phyloP scores from a whole-genome alignment of 805 yeast species.

The Saccharomycopsis malanga region DNA sequence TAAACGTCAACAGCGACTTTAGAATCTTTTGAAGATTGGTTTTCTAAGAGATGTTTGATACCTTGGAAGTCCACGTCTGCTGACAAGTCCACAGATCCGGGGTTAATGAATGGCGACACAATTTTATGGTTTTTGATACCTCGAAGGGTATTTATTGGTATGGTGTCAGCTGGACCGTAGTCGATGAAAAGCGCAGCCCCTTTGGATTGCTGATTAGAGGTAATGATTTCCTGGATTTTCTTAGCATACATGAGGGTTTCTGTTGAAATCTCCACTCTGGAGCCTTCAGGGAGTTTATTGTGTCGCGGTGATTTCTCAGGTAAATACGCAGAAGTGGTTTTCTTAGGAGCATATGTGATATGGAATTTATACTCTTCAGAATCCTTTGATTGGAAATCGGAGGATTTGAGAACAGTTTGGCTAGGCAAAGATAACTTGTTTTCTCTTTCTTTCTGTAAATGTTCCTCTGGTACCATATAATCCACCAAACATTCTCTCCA shows the following conservation, averaged over 20 bases:
- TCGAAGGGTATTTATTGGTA: constrained; percentile 67
- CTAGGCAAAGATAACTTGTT: constrained; percentile 23
- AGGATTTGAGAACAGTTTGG: constrained; percentile 19
- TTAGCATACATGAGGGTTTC: constrained; percentile 56
- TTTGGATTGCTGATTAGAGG: constrained; percentile 28
- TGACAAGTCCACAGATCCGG: constrained; percentile 77
- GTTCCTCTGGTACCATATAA: constrained; percentile 24
- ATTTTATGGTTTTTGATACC: constrained; percentile 68
- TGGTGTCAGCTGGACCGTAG: constrained; percentile 56
- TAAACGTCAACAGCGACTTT: constrained; percentile 28
- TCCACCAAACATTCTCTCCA: constrained; percentile 80
- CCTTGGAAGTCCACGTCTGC: constrained; percentile 78
- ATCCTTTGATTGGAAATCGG: background rate
- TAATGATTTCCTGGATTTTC: constrained; percentile 42
- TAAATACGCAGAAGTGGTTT: constrained; percentile 55
- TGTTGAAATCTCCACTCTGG: constrained; percentile 68
- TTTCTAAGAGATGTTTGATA: constrained; percentile 34
- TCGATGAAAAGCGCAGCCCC: constrained; percentile 75
- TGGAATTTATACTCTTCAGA: constrained; percentile 37
- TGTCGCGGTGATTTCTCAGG: constrained; percentile 48
- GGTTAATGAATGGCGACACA: constrained; percentile 66
- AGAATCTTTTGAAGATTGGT: constrained; percentile 24
- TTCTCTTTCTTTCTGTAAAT: constrained; percentile 10
- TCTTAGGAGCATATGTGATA: constrained; percentile 48
- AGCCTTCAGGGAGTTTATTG: constrained; percentile 43